Base-by-base conservation (phyloP, 768 basidiomycete species). In the Myochromella boudieri region DNA sequence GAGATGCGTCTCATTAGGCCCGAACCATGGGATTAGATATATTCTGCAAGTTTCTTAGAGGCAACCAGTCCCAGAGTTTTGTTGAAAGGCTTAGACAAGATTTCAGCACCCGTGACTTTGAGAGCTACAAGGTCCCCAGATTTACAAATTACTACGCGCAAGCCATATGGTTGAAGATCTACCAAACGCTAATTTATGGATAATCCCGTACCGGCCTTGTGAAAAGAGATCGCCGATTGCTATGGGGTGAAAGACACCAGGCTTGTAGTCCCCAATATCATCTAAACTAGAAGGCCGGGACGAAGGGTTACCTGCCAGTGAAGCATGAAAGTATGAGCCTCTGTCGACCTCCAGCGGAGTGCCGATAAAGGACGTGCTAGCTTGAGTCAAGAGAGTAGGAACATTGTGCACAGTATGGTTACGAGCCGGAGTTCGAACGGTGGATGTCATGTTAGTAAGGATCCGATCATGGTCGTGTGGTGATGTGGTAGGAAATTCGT, bases 231-330 rank as follows among this genome's bases (percentile, higher is more conserved):
- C 75, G 24, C 77, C 78, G 43, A 81, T 69, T 36, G 64, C 58
- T 18, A 79, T 66, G 10, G 79, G 79, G 51, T 79, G 78, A 53
- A 68, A 75, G 3, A 78, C 80, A 22, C 78, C 77, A 7, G 70
- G 75, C 27, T 60, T 48, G 55, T 82, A 82, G 55, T 71, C 54
- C 60, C 80, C 79, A 29, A 69, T 50, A 17, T 40, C 54, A 39
- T 65, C 60, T 24, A 69, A 60, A 15, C 33, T 37, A 14, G 62
- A 59, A 46, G 65, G 65, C 50, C 4, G 4, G 17, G 34, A 6
- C 17, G n/a, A n/a, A n/a, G n/a, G n/a, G n/a, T n/a, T n/a, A n/a
- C n/a, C n/a, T n/a, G n/a, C n/a, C n/a, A n/a, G n/a, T n/a, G n/a
- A n/a, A n/a, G n/a, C n/a, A n/a, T n/a, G n/a, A n/a, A n/a, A n/a